Percentiles rank a stretch among this genome's conserved stretches.
Evolutionary conservation across 208 protist genomes (phyloP).

Genomic region (Entamoeba dispar): DNA sequence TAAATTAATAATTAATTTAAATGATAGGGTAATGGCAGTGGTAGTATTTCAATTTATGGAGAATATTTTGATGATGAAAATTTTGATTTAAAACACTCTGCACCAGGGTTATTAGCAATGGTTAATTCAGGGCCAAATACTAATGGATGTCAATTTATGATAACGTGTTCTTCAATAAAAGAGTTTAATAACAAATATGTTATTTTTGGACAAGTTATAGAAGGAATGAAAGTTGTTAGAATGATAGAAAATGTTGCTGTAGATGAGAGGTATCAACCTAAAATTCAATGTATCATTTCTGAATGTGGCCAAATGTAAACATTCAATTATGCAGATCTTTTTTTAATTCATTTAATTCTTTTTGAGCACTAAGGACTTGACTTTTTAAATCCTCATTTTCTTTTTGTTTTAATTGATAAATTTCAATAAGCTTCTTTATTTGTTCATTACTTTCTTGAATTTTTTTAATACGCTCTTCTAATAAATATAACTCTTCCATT

Average conservation of each 20-base stretch:
- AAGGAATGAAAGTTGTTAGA: constrained; percentile 33
- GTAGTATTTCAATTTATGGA: constrained; percentile 59
- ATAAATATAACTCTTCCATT: too few species aligned
- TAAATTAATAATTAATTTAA: too few species aligned
- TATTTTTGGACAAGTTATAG: constrained; percentile 38
- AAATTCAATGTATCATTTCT: not conserved
- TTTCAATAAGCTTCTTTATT: too few species aligned
- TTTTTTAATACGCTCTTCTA: too few species aligned
- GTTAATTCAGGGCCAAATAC: constrained; percentile 85
- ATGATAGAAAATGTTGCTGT: constrained; percentile 19
- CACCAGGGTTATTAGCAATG: constrained; percentile 73
- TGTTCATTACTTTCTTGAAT: too few species aligned
- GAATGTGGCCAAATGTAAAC: not conserved
- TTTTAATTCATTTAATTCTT: too few species aligned
- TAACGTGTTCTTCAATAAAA: constrained; percentile 34
- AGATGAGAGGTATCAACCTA: not conserved
- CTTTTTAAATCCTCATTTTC: too few species aligned
- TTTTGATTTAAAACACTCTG: constrained; percentile 48
- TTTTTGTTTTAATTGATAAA: too few species aligned
- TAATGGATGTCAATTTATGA: constrained; percentile 68
- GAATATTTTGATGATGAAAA: constrained; percentile 53
- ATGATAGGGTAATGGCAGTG: constrained; percentile 53
- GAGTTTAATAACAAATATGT: constrained; percentile 46
- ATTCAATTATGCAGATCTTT: too few species aligned
- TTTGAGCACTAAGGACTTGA: too few species aligned